Conservation (phyloP, 768 basidiomycete genomes). For the Nidularia pulvinata region DNA sequence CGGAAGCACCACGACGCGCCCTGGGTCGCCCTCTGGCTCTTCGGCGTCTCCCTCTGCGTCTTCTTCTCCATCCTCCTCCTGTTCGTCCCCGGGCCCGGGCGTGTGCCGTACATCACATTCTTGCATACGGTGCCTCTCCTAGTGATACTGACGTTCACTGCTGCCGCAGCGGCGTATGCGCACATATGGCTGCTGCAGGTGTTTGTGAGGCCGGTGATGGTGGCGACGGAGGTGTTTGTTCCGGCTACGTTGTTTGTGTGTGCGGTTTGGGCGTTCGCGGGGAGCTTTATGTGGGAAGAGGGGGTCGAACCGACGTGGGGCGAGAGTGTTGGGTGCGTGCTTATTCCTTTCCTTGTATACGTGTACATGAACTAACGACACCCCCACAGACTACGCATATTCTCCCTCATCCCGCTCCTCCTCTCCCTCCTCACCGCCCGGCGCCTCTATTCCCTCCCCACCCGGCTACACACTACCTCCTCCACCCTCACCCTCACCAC, state of each 20-base stretch:
- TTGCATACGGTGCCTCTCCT: slow-evolving; percentile 79
- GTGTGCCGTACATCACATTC: slow-evolving; percentile 66
- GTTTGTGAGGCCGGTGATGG: slow-evolving; percentile 84
- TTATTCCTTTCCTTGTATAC: not conserved
- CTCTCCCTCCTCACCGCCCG: slow-evolving; percentile 73
- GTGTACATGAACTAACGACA: not conserved
- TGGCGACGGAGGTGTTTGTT: slow-evolving; percentile 74
- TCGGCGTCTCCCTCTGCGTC: slow-evolving; percentile 56
- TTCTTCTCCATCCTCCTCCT: slow-evolving; percentile 69
- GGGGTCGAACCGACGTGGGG: slow-evolving; percentile 72
- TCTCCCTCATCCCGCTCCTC: slow-evolving; percentile 72
- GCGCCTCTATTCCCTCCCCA: slow-evolving; percentile 70
- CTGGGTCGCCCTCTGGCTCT: slow-evolving; percentile 71
- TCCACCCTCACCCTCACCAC: slow-evolving; percentile 60
- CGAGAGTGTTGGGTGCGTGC: slow-evolving; percentile 73
- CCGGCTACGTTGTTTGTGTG: slow-evolving; percentile 75
- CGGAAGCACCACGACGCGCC: slow-evolving; percentile 74
- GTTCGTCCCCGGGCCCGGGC: slow-evolving; percentile 42
- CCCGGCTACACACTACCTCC: slow-evolving; percentile 67
- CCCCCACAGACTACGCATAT: slow-evolving; percentile 63
- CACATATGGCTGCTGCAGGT: slow-evolving; percentile 78
- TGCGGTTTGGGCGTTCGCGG: slow-evolving; percentile 79
- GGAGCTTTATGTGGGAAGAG: slow-evolving; percentile 67
- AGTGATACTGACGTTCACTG: slow-evolving; percentile 68
- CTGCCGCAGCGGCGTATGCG: slow-evolving; percentile 69